A percentile compares a stretch with the other conserved stretches of the same genome.
Evolutionary conservation across 1,284 basidiomycete species (phyloP).

Genomic region (Sanghuangporus sanghuang): DNA sequence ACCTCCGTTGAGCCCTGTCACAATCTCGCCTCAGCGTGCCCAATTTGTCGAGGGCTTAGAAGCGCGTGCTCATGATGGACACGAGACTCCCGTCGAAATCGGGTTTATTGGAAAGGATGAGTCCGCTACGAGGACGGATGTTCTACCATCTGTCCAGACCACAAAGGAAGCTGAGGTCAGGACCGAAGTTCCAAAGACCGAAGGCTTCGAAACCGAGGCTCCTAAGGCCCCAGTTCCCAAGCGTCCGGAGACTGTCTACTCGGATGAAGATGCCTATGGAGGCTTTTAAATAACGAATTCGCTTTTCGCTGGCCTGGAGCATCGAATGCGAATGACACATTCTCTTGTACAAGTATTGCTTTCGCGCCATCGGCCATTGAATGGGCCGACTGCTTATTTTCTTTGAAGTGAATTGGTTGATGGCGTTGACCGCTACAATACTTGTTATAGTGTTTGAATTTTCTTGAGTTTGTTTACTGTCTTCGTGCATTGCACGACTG

Average conservation of each 20-base stretch:
- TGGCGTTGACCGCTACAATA: constrained; percentile 12
- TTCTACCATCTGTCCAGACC: background rate
- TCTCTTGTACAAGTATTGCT: background rate
- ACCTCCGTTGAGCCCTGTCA: constrained; percentile 19
- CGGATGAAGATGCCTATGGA: constrained; percentile 60
- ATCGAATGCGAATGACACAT: constrained; percentile 2
- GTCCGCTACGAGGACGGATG: background rate
- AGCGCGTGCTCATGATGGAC: constrained; percentile 16
- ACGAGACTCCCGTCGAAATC: constrained; percentile 22
- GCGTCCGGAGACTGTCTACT: constrained; percentile 44
- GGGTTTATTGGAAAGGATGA: constrained; percentile 13
- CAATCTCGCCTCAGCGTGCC: constrained; percentile 13
- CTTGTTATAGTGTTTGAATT: background rate
- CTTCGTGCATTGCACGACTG: background rate
- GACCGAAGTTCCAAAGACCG: background rate
- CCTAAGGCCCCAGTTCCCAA: background rate
- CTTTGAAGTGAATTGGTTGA: background rate
- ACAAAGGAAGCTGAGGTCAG: background rate
- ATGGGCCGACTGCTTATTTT: background rate
- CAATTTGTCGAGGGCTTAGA: constrained; percentile 15
- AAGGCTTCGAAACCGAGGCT: background rate
- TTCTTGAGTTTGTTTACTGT: background rate
- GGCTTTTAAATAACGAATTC: constrained; percentile 34
- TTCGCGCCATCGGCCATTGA: background rate
- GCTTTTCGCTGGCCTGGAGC: background rate